Evolutionary conservation across 2,329 filamentous ascomycete genomes (phyloP), one percentile per base, ranked within the genome.

Genomic region (Pyrenophora teres): DNA sequence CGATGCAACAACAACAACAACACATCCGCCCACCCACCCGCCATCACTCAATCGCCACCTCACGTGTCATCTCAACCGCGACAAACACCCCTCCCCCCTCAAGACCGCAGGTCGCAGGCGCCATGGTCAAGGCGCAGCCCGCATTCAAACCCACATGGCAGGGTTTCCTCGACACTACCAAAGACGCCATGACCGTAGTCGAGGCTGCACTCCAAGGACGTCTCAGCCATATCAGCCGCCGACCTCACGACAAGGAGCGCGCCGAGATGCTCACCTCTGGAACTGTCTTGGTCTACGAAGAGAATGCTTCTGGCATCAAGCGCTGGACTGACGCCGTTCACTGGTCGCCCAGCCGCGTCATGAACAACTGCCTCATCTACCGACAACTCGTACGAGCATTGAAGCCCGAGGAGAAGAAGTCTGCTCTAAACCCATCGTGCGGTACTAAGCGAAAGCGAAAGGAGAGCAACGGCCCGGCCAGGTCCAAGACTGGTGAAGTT

Each of bases 291-390:
- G 90, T 96, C 60, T 97, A 96, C 72, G 91, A 96, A 67, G 91
- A 96, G 71, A 87, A 90, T 55, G 87, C 90, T 0, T 95, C 92
- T 0, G 91, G 91, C 4, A 96, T 96, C 76, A 95, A 95, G 77
- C 83, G 92, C 49, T 97, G 92, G 92, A 96, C 92, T 0, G 92
- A 97, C 63, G 92, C 92, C 12, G 85, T 93, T 9, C 87, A 88
- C 6, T 97, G 92, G 92, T 95, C 90, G 62, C 92, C 92, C 0
- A 95, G 87, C 72, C 87, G 89, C 13, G 93, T 95, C 40, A 79
- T 93, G 40, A 88, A 87, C 52, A 94, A 94, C 69, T 95, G 91
- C 63, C 81, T 96, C 37, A 84, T 95, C 61, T 96, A 96, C 67
- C 86, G 91, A 25, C 90, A 96, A 71, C 81, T 95, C 3, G 65